These are phyloP conservation scores for Monocercomonoides exilis DNA, from an alignment of 78 protist genomes.

Conservation along the genomic window DNA sequence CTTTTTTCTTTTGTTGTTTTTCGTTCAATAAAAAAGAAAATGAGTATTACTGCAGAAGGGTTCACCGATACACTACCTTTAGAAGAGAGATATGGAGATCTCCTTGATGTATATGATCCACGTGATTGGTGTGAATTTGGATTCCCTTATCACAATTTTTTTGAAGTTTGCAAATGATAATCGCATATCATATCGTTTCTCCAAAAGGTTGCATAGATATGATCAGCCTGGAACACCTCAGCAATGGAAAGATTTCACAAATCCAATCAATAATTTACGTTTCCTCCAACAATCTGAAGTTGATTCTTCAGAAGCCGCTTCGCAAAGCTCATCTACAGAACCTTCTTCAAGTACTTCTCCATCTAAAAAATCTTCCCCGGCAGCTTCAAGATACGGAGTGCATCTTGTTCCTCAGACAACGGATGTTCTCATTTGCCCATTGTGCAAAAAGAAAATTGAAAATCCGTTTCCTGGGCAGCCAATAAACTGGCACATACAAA, in stretches of 20 bases:
- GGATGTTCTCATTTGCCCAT: background rate
- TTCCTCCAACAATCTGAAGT: background rate
- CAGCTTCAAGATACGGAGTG: background rate
- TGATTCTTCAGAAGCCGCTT: background rate
- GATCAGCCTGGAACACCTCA: background rate
- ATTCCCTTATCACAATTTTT: background rate
- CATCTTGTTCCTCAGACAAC: background rate
- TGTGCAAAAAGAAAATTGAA: background rate
- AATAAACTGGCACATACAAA: background rate
- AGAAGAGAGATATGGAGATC: background rate
- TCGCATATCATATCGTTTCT: too few relatives aligned
- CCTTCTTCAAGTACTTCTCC: background rate
- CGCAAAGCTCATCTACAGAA: background rate
- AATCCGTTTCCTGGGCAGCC: background rate
- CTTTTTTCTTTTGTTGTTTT: too few relatives aligned
- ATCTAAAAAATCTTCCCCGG: background rate
- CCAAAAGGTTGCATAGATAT: background rate
- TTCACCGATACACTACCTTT: background rate
- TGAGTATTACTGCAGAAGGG: too few relatives aligned
- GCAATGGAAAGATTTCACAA: background rate
- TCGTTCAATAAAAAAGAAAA: too few relatives aligned
- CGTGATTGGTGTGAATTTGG: background rate
- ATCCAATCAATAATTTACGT: background rate
- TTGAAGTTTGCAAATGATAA: too few relatives aligned
- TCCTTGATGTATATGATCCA: background rate